A percentile compares a stretch with the other conserved stretches of the same genome.
Conservation (phyloP, 164 flowering plant genomes). For the Vitis vinifera region DNA sequence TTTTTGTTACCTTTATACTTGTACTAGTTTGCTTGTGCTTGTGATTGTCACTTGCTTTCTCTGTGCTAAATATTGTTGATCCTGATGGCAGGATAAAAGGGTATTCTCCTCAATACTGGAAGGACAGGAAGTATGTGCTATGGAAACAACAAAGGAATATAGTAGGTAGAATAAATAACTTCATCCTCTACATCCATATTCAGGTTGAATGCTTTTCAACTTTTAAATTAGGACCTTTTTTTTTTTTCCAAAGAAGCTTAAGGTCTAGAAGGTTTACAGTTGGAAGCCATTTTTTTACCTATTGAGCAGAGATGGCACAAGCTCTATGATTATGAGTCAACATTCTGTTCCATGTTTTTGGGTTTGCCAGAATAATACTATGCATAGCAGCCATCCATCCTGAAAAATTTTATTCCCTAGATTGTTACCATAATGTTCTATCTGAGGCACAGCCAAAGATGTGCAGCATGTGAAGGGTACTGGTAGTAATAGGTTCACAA, state of each 20-base stretch:
- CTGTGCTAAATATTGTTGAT: constrained; percentile 3
- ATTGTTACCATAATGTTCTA: too few species aligned
- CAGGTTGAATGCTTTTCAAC: neutral
- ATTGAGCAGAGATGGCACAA: too few species aligned
- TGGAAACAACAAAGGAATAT: constrained; percentile 18
- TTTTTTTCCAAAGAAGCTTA: neutral
- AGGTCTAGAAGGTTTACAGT: neutral
- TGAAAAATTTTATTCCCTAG: too few species aligned
- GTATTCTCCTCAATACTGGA: constrained; percentile 28
- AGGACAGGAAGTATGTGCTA: constrained; percentile 27
- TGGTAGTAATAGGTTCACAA: too few species aligned
- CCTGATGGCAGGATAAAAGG: constrained; percentile 36
- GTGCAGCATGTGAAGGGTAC: too few species aligned
- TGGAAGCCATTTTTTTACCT: neutral
- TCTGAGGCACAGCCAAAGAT: too few species aligned
- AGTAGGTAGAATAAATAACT: constrained; percentile 23
- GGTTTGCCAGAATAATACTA: too few species aligned
- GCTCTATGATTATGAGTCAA: too few species aligned
- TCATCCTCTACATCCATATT: neutral
- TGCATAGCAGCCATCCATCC: too few species aligned
- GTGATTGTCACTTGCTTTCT: neutral
- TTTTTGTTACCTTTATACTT: neutral
- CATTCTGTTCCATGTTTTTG: too few species aligned
- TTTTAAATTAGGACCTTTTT: neutral
- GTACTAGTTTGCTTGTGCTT: constrained; percentile 2